phyloP scores from a whole-genome alignment of 768 basidiomycete genomes.

The Phylloporus scabripes region DNA sequence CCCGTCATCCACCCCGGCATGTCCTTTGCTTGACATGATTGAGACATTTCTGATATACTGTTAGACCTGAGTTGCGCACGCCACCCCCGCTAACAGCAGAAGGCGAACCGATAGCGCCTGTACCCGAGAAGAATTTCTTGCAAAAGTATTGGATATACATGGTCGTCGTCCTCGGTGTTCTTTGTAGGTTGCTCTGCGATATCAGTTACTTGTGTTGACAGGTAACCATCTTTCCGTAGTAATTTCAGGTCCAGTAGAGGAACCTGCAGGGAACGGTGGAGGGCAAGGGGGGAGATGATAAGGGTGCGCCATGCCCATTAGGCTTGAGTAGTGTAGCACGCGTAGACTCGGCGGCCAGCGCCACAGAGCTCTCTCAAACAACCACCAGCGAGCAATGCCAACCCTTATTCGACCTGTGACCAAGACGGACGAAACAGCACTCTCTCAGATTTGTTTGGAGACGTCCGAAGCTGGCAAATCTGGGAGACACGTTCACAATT shows the following conservation, averaged over 20 bases:
- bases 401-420: constrained; percentile 52
- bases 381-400: constrained; percentile 31
- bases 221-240: constrained; percentile 12
- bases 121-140: constrained; percentile 70
- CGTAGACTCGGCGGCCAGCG: too few relatives aligned
- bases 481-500: constrained; percentile 56
- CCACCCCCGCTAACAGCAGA: constrained; percentile 64
- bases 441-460: constrained; percentile 70
- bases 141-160: constrained; percentile 93
- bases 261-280: constrained; percentile 16
- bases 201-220: neutral
- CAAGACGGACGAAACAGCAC: constrained; percentile 46
- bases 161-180: constrained; percentile 47
- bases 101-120: constrained; percentile 56
- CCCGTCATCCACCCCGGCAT: constrained; percentile 55
- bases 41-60: constrained; percentile 1
- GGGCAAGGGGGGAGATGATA: constrained; percentile 24
- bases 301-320: too few relatives aligned
- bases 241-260: constrained; percentile 28
- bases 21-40: constrained; percentile 15
- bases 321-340: too few relatives aligned
- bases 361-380: too few relatives aligned
- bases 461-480: constrained; percentile 69
- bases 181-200: constrained; percentile 41
- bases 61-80: constrained; percentile 60